phyloP scores from a whole-genome alignment of 2,329 filamentous ascomycete genomes.

The Colletotrichum orbiculare region DNA sequence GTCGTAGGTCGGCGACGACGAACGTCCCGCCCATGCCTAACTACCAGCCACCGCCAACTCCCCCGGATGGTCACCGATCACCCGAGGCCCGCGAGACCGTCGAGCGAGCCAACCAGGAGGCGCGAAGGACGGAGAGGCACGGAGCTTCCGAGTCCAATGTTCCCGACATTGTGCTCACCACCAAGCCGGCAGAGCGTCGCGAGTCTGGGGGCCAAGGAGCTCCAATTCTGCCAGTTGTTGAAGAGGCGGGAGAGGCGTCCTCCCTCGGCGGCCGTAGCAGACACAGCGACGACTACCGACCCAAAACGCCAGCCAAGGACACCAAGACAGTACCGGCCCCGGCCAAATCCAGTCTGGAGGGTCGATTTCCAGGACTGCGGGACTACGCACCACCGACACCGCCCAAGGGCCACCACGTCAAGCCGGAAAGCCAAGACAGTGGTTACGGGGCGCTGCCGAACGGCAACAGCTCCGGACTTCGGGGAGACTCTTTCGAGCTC shows the following conservation, averaged over 20 bases:
- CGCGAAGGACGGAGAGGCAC: conserved; percentile 46
- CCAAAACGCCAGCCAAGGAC: conserved; percentile 32
- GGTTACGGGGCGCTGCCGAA: conserved; percentile 52
- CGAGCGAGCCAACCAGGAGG: conserved; percentile 53
- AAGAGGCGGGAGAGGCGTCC: conserved; percentile 84
- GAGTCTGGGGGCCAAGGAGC: conserved; percentile 66
- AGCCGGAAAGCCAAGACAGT: conserved; percentile 61
- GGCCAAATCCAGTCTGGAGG: conserved; percentile 51
- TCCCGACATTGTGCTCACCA: conserved; percentile 69
- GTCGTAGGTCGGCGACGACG: conserved; percentile 45
- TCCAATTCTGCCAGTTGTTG: conserved; percentile 80
- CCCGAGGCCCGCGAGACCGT: conserved; percentile 55
- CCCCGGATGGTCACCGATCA: conserved; percentile 45
- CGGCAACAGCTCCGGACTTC: conserved; percentile 45
- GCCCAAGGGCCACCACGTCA: conserved; percentile 55
- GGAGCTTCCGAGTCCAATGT: conserved; percentile 60
- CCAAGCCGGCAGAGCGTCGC: conserved; percentile 54
- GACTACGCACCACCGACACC: conserved; percentile 57
- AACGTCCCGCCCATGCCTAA: conserved; percentile 56
- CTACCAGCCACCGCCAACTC: conserved; percentile 57
- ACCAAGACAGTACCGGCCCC: conserved; percentile 46
- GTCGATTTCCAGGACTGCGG: conserved; percentile 36
- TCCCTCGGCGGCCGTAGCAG: conserved; percentile 72
- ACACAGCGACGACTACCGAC: conserved; percentile 54
- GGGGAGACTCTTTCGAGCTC: conserved; percentile 46